phyloP scores from a whole-genome alignment of 1,284 basidiomycete genomes.

The Malassezia vespertilionis region DNA sequence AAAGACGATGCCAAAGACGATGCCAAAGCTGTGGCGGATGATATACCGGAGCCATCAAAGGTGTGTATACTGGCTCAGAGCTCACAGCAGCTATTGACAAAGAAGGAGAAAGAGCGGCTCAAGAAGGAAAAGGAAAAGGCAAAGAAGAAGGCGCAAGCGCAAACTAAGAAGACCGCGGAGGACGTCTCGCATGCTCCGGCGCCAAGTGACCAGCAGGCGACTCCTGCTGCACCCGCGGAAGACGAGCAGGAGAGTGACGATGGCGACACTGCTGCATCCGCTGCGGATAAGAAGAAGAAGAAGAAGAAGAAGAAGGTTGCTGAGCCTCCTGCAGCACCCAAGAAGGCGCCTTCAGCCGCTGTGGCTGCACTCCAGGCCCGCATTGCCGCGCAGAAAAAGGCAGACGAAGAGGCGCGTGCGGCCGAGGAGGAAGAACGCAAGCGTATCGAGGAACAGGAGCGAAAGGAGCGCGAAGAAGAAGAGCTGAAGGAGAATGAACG shows the following conservation, averaged over 20 bases:
- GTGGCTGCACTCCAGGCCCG: conserved; percentile 42
- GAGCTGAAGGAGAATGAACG: conserved; percentile 43
- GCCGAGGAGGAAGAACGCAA: conserved; percentile 33
- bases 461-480: conserved; percentile 40
- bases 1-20: conserved; percentile 19
- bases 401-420: conserved; percentile 40
- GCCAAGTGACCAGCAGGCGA: no score
- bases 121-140: conserved; percentile 46
- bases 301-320: conserved; percentile 31
- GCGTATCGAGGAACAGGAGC: conserved; percentile 41
- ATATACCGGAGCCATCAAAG: conserved; percentile 8
- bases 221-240: background rate
- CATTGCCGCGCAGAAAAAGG: conserved; percentile 44
- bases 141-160: conserved; percentile 19
- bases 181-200: background rate
- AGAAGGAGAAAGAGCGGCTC: conserved; percentile 46
- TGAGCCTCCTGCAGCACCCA: conserved; percentile 21
- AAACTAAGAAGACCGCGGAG: conserved; percentile 2
- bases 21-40: conserved; percentile 15
- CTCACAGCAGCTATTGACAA: conserved; percentile 30
- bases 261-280: conserved; percentile 13
- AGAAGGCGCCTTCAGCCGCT: conserved; percentile 39
- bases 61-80: conserved; percentile 8
- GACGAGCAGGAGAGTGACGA: conserved; percentile 21
- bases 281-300: conserved; percentile 41